Evolutionary conservation across 2,329 filamentous ascomycete species (phyloP).

Genomic region (Cytospora piceicola): DNA sequence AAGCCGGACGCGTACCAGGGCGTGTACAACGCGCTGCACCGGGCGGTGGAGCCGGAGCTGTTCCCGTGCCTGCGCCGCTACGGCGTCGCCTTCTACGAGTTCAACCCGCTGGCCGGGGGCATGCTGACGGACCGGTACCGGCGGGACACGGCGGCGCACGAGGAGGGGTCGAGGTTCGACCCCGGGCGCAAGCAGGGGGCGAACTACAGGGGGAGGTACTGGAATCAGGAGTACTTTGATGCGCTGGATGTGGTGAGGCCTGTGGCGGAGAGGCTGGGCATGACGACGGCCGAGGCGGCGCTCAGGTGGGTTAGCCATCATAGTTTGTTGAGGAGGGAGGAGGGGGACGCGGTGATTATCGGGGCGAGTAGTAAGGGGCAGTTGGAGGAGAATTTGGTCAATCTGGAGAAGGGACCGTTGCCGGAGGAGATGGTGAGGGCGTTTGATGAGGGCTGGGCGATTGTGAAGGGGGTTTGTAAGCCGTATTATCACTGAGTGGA

Average conservation of each 20-base stretch:
- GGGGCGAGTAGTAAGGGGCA: constrained; percentile 52
- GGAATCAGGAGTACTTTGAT: constrained; percentile 57
- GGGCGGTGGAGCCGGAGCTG: constrained; percentile 46
- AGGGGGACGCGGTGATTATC: constrained; percentile 51
- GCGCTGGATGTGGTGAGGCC: constrained; percentile 65
- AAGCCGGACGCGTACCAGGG: constrained; percentile 52
- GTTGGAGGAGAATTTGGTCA: constrained; percentile 50
- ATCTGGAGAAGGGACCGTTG: constrained; percentile 61
- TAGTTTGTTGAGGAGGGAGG: constrained; percentile 49
- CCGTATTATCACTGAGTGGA: constrained; percentile 29
- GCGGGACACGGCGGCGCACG: constrained; percentile 37
- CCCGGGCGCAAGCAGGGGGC: constrained; percentile 44
- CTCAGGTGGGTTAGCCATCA: constrained; percentile 70
- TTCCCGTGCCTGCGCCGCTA: constrained; percentile 48
- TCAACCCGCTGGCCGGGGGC: constrained; percentile 50
- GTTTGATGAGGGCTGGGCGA: constrained; percentile 75
- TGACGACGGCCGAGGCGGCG: constrained; percentile 66
- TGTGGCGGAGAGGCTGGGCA: constrained; percentile 61
- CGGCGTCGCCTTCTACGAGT: constrained; percentile 46
- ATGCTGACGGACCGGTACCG: constrained; percentile 48
- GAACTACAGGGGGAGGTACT: constrained; percentile 62
- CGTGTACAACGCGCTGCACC: constrained; percentile 33
- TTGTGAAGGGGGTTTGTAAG: constrained; percentile 53
- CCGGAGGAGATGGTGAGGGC: constrained; percentile 70
- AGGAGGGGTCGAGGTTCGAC: constrained; percentile 44